Evolutionary conservation across 257 asterid species (phyloP), one percentile per base, ranked within the genome.

Genomic region (Primulina eburnea): DNA sequence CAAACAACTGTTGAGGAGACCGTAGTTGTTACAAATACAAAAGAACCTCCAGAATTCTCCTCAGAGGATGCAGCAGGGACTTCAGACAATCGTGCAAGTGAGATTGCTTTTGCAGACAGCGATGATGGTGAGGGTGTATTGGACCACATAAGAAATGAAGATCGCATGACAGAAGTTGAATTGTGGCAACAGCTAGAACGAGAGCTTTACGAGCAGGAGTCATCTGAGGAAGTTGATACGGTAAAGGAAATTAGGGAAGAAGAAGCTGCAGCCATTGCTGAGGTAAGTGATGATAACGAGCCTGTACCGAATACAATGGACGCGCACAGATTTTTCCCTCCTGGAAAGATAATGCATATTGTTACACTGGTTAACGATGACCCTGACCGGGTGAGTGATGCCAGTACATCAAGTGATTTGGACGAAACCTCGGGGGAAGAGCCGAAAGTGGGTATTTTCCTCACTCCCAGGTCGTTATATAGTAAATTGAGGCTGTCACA

Each of bases 111-210:
- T 12, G 77, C 71, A 28, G 80, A 67, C 7, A 73, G 61, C 16
- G 83, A 69, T 59, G 85, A 77, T 7, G 76, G 71, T 17, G 90
- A 82, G 59, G 89, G 79, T 59, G 81, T 76, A 56, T 59, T 80
- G 71, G 87, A 83, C 76, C 77, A 70, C 8, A 82, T 67, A 53
- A 76, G 82, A 56, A 74, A 67, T 33, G 88, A 90, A 74, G 94
- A 91, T 57, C 95, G 80, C 8, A 86, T 88, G 96, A 89, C 91
- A 0, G 99, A 94, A 79, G 95, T 85, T 9, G 97, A 94, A 76
- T 21, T 94, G 73, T 94, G 99, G 99, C 96, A 94, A 62, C 96
- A 91, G 77, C 84, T 94, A 37, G 99, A 94, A 76, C 95, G 82
- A 3, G 96, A 94, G 83, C 96, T 94, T n/a, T 86, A 85, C 43